Evolutionary conservation across 768 basidiomycete genomes (phyloP).

Genomic region (Hygrocybe coccinea): DNA sequence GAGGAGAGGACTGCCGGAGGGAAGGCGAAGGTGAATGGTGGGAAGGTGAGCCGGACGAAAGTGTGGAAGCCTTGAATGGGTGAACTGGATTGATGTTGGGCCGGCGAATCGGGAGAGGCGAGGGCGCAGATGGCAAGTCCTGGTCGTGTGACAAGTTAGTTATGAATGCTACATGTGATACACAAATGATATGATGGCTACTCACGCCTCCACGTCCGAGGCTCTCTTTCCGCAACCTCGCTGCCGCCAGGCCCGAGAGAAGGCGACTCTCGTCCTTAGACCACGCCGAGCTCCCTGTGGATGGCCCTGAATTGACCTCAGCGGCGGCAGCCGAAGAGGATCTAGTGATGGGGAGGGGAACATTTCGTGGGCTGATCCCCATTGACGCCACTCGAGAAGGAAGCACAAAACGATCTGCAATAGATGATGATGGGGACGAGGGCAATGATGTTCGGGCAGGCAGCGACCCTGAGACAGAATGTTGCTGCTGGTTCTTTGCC

Average conservation of each 20-base stretch:
- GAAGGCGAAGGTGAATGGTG: constrained; percentile 30
- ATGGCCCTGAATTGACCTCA: neutral
- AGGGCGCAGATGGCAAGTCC: constrained; percentile 16
- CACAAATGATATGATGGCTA: neutral
- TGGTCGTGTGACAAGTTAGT: neutral
- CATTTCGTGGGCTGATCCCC: constrained; percentile 2
- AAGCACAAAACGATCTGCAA: constrained; percentile 37
- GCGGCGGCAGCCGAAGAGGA: neutral
- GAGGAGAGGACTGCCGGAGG: constrained; percentile 21
- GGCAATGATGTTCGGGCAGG: constrained; percentile 1
- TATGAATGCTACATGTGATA: neutral
- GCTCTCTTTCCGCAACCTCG: constrained; percentile 50
- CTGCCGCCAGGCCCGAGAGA: constrained; percentile 35
- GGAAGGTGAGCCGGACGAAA: constrained; percentile 27
- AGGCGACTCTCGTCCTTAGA: constrained; percentile 13
- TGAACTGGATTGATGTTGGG: constrained; percentile 31
- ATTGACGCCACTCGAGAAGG: constrained; percentile 18
- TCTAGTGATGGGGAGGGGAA: constrained; percentile 10
- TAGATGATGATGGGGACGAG: constrained; percentile 13
- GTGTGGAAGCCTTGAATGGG: constrained; percentile 39
- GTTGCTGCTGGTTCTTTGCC: constrained; percentile 56
- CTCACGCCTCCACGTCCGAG: constrained; percentile 23
- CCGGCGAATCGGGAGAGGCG: constrained; percentile 25
- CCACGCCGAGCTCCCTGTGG: constrained; percentile 3
- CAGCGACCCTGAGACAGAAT: constrained; percentile 41